Base-by-base conservation (phyloP, 1,284 basidiomycete species). In the Leccinum ponderosum region DNA sequence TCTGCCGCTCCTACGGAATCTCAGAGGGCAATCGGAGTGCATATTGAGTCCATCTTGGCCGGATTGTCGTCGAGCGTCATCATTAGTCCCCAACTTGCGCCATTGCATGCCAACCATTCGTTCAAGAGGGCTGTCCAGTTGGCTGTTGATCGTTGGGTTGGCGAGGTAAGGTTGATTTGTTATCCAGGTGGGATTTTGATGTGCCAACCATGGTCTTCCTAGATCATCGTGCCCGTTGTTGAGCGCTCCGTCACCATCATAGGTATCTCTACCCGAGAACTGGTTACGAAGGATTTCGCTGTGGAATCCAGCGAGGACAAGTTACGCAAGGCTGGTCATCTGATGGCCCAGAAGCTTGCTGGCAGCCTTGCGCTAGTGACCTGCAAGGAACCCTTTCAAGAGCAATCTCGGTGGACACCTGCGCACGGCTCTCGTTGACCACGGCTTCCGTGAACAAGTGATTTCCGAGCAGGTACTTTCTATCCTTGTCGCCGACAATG, bases 221-320 rank as follows among this genome's bases (percentile, higher is more conserved):
- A 93, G 87, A 98, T 99, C 67, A 97, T 99, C 67, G 82, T 95
- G n/a, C 97, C 97, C 4, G 97, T 99, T 54, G 97, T 99, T 20
- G 97, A 99, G 74, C 87, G 97, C 61, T 98, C 95, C 17, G 97
- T 98, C 50, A 99, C 97, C 2, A 99, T 99, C 68, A 97, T 96
- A 7, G 94, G 95, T 33, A 98, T 99, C 68, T 99, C 97, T 20
- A 97, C 96, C n/a, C 85, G 95, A 44, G 97, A 99, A 75, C 83
- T 99, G 6, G 94, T 98, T 29, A 86, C 90, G 62, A 99, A 99
- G 78, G 97, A 99, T 76, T 99, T 97, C 69, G 95, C 94, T 3
- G 95, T 94, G 65, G 97, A 99, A 68, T 82, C 89, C 20, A 94
- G 94, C 72, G 95, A 98, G 70, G 87, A 91, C 55, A 97, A 93